Percentiles rank a stretch among this genome's conserved stretches.
phyloP scores from a whole-genome alignment of 352 stramenopile genomes.

The Globisporangium irregulare region DNA sequence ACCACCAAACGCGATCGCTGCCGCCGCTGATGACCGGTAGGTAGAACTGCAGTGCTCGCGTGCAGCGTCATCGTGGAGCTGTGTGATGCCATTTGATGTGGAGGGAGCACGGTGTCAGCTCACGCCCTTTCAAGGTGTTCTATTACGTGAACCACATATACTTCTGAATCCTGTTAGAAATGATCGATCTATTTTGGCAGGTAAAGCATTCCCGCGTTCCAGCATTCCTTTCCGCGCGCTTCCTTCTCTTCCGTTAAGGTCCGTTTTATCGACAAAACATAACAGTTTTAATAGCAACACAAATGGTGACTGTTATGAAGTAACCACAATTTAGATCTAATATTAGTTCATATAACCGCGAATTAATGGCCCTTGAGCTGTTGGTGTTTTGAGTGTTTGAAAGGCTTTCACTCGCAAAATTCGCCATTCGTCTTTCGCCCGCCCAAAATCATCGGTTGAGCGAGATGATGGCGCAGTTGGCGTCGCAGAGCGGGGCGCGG shows the following conservation, averaged over 20 bases:
- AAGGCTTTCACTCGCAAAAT: slow-evolving; percentile 6
- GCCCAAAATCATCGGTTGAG: slow-evolving; percentile 1
- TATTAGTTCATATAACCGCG: background rate
- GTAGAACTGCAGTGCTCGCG: background rate
- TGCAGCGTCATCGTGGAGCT: background rate
- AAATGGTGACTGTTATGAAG: background rate
- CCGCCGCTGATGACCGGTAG: background rate
- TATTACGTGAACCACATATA: background rate
- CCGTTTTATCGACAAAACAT: background rate
- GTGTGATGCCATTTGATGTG: background rate
- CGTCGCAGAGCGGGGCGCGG: slow-evolving; percentile 8
- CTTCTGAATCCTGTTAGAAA: background rate
- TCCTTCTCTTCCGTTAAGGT: slow-evolving; percentile 7
- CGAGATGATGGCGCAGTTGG: slow-evolving; percentile 13
- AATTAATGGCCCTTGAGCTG: background rate
- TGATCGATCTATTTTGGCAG: background rate
- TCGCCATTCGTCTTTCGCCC: slow-evolving; percentile 11
- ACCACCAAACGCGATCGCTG: background rate
- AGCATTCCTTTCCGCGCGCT: slow-evolving; percentile 8
- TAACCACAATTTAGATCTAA: background rate
- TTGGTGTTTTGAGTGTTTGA: slow-evolving; percentile 11
- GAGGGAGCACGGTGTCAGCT: background rate
- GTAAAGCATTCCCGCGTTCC: slow-evolving; percentile 4
- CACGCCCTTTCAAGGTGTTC: slow-evolving; percentile 7
- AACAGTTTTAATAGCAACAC: background rate